These are phyloP conservation scores for Eustoma russellianum DNA, from an alignment of 257 asterid species.

Conservation along the genomic window DNA sequence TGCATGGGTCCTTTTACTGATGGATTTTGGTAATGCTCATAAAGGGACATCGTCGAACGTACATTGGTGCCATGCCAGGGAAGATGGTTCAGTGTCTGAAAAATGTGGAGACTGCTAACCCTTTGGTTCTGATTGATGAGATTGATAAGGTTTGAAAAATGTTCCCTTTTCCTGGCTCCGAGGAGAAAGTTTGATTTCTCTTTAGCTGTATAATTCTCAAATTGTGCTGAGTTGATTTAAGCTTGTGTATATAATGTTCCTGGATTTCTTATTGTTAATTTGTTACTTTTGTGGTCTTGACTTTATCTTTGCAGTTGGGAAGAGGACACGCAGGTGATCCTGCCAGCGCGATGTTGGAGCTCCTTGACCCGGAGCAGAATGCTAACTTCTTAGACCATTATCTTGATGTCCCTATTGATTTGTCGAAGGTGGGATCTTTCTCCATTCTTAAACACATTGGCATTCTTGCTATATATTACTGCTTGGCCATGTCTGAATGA, in stretches of 20 bases:
- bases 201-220: neutral
- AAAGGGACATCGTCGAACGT: constrained; percentile 98
- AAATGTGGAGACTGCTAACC: constrained; percentile 94
- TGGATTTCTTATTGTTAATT: neutral
- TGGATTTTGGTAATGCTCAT: constrained; percentile 17
- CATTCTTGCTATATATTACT: neutral
- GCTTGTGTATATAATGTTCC: neutral
- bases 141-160: constrained; percentile 74
- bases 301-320: constrained; percentile 68
- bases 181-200: constrained; percentile 1
- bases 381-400: constrained; percentile 98
- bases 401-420: constrained; percentile 95
- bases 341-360: constrained; percentile 99
- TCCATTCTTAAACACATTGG: neutral
- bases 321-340: constrained; percentile 99
- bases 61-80: constrained; percentile 99
- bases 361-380: constrained; percentile 98
- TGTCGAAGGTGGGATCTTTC: constrained; percentile 64
- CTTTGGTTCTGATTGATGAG: constrained; percentile 97
- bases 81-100: constrained; percentile 97
- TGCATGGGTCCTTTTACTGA: neutral
- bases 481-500: no score
- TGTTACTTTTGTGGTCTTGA: neutral
- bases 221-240: neutral
- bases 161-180: no score